Base-by-base conservation (phyloP, 495 filamentous ascomycete species). In the Aspergillus carlsbadensis region DNA sequence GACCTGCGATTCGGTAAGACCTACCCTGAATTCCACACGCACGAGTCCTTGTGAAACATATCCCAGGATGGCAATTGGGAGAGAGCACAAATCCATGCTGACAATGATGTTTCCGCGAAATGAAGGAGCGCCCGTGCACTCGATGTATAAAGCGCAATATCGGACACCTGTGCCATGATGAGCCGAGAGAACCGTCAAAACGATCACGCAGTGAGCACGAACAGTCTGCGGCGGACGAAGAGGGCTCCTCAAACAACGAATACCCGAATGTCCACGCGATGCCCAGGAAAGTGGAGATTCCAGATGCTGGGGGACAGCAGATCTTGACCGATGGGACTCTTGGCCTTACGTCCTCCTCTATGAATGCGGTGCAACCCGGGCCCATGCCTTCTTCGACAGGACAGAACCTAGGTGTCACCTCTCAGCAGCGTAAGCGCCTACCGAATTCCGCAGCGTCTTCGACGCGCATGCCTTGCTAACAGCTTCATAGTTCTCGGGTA, bases 111-210 rank as follows among this genome's bases (percentile, higher is more conserved):
- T 50, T 44, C 62, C 10, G 33, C 53, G 52, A 54, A 60, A 18
- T 66, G 34, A 70, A 94, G 92, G 91, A 96, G 74, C 88, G 94
- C 67, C 94, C 94, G 49, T 99, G 94, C 81, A 90, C 90, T 54
- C 86, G 94, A 77, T 99, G 94, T 81, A 90, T 99, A 78, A 98
- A 98, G 74, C 88, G 94, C 66, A 96, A 96, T 79, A 99, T 99
- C 71, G 94, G 93, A 62, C 94, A 98, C 80, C 79, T 99, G 54
- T 99, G 94, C 76, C 94, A 98, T 76, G 94, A 99, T 70, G 94
- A 98, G 74, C 92, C 92, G 55, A 86, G 95, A 73, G 89, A 93
- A 69, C 73, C 82, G 55, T 64, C 74, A 37, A 96, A 96, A 68
- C 89, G 84, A 61, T 81, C 86, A 57, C 93, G 91, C 70, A 81